Base-by-base conservation (phyloP, 2,329 filamentous ascomycete species). In the Ophiocordyceps sinensis region DNA sequence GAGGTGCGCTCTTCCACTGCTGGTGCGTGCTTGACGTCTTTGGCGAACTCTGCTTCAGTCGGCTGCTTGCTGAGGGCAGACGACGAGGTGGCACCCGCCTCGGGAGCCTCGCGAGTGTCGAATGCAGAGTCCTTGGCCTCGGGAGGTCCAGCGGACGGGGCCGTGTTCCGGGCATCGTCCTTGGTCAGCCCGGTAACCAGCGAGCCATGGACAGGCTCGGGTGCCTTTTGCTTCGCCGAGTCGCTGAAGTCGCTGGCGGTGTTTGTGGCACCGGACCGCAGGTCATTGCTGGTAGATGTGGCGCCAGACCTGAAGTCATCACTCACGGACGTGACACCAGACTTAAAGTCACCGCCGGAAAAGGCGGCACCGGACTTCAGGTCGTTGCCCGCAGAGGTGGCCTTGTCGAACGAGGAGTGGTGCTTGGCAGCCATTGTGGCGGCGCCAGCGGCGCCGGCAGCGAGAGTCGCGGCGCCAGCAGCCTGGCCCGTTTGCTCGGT, bases 241-340 rank as follows among this genome's bases (percentile, higher is more conserved):
- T 74, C 68, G 30, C 75, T 71, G 17, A 79, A 63, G 41, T 67
- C 64, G 40, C 65, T 63, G 43, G 63, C 60, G 28, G 63, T 60
- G 30, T 63, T 61, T 11, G 60, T 53, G 13, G 64, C 59, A 17
- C 51, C 51, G 15, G 53, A 17, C 37, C 15, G 17, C 28, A 38
- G 13, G 26, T 38, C 28, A 23, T 28, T 38, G 14, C 28, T 11
- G 14, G 28, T n/a, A n/a, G 37, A 29, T 4, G 37, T 19, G 12
- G 14, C 32, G n/a, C 6, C 17, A 35, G 32, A 10, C 13, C 14
- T 17, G 15, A 15, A 15, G 17, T 14, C 32, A 17, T 15, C 13
- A 3, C 15, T 12, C n/a, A 4, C 31, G 7, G 31, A n/a, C 13
- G 13, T 34, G 13, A n/a, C 31, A n/a, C 31, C 31, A n/a, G 31